Base-by-base conservation (phyloP, 257 asterid species). In the Apocynum venetum region DNA sequence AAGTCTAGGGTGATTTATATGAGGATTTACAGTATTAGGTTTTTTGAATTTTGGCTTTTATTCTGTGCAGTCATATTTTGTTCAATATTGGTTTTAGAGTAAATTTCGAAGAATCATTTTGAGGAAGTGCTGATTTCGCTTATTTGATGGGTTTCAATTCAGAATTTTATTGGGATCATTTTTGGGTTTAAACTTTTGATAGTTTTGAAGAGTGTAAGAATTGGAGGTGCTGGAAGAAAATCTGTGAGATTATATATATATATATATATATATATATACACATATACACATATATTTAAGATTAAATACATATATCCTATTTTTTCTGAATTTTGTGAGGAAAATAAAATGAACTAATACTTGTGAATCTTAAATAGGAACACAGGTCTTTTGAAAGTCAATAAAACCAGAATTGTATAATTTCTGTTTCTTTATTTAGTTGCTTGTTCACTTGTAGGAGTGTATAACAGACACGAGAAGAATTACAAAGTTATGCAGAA, bases 231-330 rank as follows among this genome's bases (percentile, higher is more conserved):
- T 19, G 31, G 12, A 36, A 14, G 70, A 76, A 71, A 84, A 76
- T 25, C 93, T 95, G 98, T 93, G 0, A 25, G 31, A 25, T 25
- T 25, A 25, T 25, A 25, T 25, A 25, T 25, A 25, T 25, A 25
- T 25, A 25, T 25, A 25, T 25, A 25, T 25, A 25, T 0, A 25
- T 25, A 25, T 25, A 25, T 25, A n/a, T n/a, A n/a, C n/a, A n/a
- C n/a, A n/a, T n/a, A n/a, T n/a, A n/a, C n/a, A 25, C 31, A 25
- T 25, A 25, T 25, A 25, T 25, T 25, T 25, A 25, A 25, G 31
- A 25, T 25, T 25, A 25, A 0, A 25, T 25, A 25, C 31, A 25
- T 25, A 25, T 25, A 25, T 25, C 31, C 31, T 25, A 25, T 25
- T 25, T 25, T 25, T 25, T 25, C 31, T 25, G 31, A 25, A 25